Conservation (phyloP, 768 basidiomycete species). For the Dioszegia hungarica region DNA sequence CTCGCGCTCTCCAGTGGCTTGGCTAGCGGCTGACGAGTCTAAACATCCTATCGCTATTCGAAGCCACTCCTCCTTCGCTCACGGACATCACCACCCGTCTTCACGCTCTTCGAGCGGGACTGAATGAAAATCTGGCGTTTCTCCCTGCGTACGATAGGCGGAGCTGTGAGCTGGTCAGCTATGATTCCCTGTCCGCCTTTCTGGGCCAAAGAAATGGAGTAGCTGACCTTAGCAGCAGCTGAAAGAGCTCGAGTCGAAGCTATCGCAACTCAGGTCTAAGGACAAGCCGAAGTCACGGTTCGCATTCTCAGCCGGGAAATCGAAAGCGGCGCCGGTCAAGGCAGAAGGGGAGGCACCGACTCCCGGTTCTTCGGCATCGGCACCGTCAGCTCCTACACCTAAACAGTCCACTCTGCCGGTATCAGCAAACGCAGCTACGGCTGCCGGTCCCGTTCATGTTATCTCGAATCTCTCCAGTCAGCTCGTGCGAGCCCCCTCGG, state of each 20-base stretch:
- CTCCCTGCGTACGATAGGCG: slow-evolving; percentile 29
- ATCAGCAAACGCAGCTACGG: background rate
- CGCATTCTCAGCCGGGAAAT: slow-evolving; percentile 57
- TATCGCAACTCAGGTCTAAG: slow-evolving; percentile 56
- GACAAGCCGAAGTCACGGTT: slow-evolving; percentile 65
- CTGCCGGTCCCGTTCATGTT: background rate
- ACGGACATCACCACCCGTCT: slow-evolving; percentile 11
- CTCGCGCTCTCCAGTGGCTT: too few relatives aligned
- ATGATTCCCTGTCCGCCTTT: too few relatives aligned
- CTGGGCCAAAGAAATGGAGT: too few relatives aligned
- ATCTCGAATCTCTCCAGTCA: background rate
- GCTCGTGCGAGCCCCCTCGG: background rate
- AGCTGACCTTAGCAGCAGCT: slow-evolving; percentile 57
- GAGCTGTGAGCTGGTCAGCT: slow-evolving; percentile 29
- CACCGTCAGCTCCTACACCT: background rate
- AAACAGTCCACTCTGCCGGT: too few relatives aligned
- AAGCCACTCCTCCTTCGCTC: background rate
- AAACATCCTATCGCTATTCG: slow-evolving; percentile 9
- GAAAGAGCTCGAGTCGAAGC: slow-evolving; percentile 57
- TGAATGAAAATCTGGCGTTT: slow-evolving; percentile 1
- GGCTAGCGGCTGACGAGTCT: too few relatives aligned
- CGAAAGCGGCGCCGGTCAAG: background rate
- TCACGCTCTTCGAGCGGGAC: slow-evolving; percentile 3
- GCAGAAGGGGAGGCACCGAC: too few relatives aligned
- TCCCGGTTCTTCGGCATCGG: background rate